Base-by-base conservation (phyloP, 768 basidiomycete species). In the Tylopilus rubrobrunneus region DNA sequence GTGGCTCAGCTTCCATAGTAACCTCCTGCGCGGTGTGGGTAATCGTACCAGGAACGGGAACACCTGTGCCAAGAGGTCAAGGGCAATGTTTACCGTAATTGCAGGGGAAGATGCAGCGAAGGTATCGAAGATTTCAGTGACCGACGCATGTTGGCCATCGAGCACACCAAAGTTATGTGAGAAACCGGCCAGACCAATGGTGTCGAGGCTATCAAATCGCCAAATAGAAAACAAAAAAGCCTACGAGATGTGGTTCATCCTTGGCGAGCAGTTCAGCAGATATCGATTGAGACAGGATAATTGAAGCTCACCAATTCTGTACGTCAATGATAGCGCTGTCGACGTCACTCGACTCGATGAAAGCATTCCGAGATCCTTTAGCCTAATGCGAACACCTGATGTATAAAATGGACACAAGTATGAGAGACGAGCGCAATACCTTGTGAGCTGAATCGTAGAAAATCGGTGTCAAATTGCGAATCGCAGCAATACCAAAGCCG, bases 171-270 rank as follows among this genome's bases (percentile, higher is more conserved):
- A 79, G 57, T 77, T 68, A 59, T 77, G 74, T 7, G 75, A 71
- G 58, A 79, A 76, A 0, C 77, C 73, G 2, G 74, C 75, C 42
- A 76, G 71, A 10, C 78, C 76, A 46, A 77, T 71, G 44, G 67
- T 72, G 57, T 79, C 10, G 9, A 12, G 0, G 14, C 25, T 5
- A 5, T 2, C 2, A 25, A 5, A 25, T 5, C 2, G 5, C 2
- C 25, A 25, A 5, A 10, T 0, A 2, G 7, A 9, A 23, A 27
- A 14, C 9, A 9, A 21, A 23, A 56, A 31, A 25, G 31, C 71
- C n/a, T 48, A 71, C 71, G 71, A 70, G 21, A 72, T 60, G 37
- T 64, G 66, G 47, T 69, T 73, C 72, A 71, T 73, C 72, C 64
- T 64, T 45, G 0, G 1, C 9, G 11, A 23, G 25, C 14, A 44